Conservation (phyloP, 2,329 filamentous ascomycete species). For the Colletotrichum destructivum region DNA sequence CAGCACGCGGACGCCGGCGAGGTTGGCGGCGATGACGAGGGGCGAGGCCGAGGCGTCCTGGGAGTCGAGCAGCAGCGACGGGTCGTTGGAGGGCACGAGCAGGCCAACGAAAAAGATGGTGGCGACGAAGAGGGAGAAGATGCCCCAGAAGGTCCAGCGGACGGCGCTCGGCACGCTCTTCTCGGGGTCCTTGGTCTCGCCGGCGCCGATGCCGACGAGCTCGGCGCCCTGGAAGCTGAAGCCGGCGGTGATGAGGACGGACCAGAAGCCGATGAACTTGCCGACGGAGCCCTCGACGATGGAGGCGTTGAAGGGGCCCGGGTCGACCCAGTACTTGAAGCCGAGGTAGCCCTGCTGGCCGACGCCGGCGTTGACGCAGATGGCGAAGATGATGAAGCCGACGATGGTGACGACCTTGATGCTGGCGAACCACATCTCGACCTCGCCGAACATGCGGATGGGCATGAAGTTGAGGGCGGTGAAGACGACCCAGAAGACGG, state of each 20-base stretch:
- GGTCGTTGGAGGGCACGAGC: constrained; percentile 75
- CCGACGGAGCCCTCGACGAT: constrained; percentile 68
- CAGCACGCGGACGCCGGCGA: constrained; percentile 75
- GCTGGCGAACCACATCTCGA: constrained; percentile 84
- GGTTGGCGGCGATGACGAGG: constrained; percentile 72
- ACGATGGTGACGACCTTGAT: constrained; percentile 84
- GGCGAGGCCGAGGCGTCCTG: constrained; percentile 76
- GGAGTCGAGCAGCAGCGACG: constrained; percentile 64
- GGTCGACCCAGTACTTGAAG: constrained; percentile 79
- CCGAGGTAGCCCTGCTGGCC: constrained; percentile 80
- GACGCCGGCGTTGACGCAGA: constrained; percentile 81
- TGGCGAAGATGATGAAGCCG: constrained; percentile 83
- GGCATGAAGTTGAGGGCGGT: constrained; percentile 79
- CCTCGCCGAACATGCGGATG: constrained; percentile 80
- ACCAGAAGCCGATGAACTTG: constrained; percentile 79
- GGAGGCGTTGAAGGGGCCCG: constrained; percentile 77
- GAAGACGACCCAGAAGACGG: constrained; percentile 80
- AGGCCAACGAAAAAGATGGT: constrained; percentile 81
- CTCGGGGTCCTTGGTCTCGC: constrained; percentile 80
- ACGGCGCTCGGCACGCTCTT: constrained; percentile 82
- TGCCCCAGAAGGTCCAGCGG: constrained; percentile 82
- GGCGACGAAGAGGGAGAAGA: constrained; percentile 77
- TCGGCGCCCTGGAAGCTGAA: constrained; percentile 82
- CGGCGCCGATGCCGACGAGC: constrained; percentile 83
- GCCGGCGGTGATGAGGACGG: constrained; percentile 77